Conservation (phyloP, 108 stramenopile genomes). For the Thalassiosira profunda region DNA sequence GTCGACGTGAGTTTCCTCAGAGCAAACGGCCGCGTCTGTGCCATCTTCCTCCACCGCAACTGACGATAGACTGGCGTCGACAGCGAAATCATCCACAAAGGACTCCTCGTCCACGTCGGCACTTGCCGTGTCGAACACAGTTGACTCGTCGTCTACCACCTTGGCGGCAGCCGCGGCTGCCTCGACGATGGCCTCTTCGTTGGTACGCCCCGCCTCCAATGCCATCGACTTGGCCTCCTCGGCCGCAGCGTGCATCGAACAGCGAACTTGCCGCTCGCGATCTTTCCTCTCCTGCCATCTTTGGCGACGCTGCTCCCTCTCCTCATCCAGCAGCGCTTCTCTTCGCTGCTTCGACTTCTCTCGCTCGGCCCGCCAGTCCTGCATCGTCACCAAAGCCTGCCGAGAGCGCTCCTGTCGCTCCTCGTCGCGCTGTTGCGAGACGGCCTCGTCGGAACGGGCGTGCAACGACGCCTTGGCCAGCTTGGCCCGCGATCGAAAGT, state of each 20-base stretch:
- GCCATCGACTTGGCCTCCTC: conserved; percentile 36
- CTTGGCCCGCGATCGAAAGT: conserved; percentile 36
- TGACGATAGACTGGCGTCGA: too few species aligned
- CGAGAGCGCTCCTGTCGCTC: conserved; percentile 24
- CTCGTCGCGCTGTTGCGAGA: not conserved
- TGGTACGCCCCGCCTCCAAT: conserved; percentile 23
- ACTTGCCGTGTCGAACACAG: conserved; percentile 2
- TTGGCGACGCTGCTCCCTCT: conserved; percentile 7
- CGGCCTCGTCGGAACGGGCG: conserved; percentile 26
- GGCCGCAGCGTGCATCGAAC: conserved; percentile 34
- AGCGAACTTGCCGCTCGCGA: conserved; percentile 13
- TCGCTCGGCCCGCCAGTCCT: conserved; percentile 22
- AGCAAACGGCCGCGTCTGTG: too few species aligned
- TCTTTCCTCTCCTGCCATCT: conserved; percentile 9
- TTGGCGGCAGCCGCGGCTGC: conserved; percentile 41
- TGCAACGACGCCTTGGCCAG: conserved; percentile 24
- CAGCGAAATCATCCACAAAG: conserved; percentile 1
- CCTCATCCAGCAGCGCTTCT: conserved; percentile 17
- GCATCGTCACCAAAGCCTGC: conserved; percentile 28
- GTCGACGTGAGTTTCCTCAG: too few species aligned
- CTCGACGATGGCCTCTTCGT: conserved; percentile 36
- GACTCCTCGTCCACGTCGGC: conserved; percentile 22
- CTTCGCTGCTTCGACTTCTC: conserved; percentile 25
- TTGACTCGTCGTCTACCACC: conserved; percentile 35
- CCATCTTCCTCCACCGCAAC: too few species aligned